Evolutionary conservation across 192 early-diverging fungal species (phyloP), one percentile per base, ranked within the genome.

Genomic region (Entomortierella lignicola): DNA sequence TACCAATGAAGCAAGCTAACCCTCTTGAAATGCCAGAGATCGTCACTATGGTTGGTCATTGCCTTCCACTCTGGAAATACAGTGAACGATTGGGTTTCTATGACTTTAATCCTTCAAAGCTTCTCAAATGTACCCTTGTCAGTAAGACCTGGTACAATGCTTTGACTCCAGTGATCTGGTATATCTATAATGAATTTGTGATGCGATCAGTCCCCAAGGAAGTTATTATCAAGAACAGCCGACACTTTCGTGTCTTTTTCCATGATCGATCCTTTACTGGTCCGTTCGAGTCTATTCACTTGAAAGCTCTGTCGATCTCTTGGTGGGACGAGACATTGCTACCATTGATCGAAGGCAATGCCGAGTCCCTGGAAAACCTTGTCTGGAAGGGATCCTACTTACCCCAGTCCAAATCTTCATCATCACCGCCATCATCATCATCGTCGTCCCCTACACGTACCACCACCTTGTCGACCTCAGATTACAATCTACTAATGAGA

Each of bases 21-120:
- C 74, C 66, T 13, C 55, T 77, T 41, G 51, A 69, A 47, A 56
- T 77, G 34, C 74, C 74, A 4, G 74, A 77, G 50, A 77, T 77
- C 66, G 63, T 77, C 42, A 63, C 67, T 15, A 55, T 48, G 47
- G 37, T 77, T 30, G 74, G 60, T n/a, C 55, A 25, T 27, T 77
- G n/a, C 25, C 61, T 77, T 30, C 74, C 74, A 0, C 74, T 69
- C 39, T 77, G 74, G 74, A 69, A 77, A 34, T 48, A 77, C 13
- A 69, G 60, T 39, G 42, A 58, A 0, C 62, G 55, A 41, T 59
- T 77, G 0, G 74, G 74, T 0, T 77, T 77, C 13, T 69, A 77
- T 32, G 66, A 77, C 41, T 77, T 59, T 30, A 77, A 47, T 41
- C 74, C 74, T 8, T 29, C 42, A 31, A 29, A 25, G 17, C 74